Base-by-base conservation (phyloP, 345 rosid species). In the Populus davidiana region DNA sequence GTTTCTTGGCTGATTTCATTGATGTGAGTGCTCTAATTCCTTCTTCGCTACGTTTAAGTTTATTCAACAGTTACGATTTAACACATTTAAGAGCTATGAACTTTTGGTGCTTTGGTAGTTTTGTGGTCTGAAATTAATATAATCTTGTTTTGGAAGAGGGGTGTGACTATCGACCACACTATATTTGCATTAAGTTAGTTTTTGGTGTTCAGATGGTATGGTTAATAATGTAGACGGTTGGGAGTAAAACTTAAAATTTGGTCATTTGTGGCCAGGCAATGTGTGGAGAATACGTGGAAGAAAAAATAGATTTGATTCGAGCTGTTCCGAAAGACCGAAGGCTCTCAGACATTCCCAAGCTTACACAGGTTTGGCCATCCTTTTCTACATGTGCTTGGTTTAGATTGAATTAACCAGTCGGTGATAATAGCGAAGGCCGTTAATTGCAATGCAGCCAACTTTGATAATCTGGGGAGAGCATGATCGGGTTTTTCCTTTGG, bases 391-490 rank as follows among this genome's bases (percentile, higher is more conserved):
- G 59, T 20, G 59, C 0, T 52, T 11, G 4, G 63, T 21, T 56
- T 4, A n/a, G 11, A 9, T 17, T 50, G 56, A 50, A 50, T 50
- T 50, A 50, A 18, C 56, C 56, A 50, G 4, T 54, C 25, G 12
- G 2, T 21, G 10, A 20, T 21, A 27, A 1, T 23, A 54, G 20
- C 20, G 21, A 2, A 21, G 27, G 3, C 62, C 1, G 1, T 56
- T 56, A 56, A 21, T 21, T 21, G 9, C 23, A 14, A 17, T 74
- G 80, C 86, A 92, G 97, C 93, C 88, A 18, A 87, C 94, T 25
- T 52, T 89, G 86, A 88, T 92, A 23, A 50, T 91, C 18, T 91
- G 98, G 98, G 98, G 96, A 80, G 92, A 94, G 75, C 73, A 88
- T 50, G 98, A 92, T 77, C 86, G 86, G 49, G 77, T 93, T 59